These are phyloP conservation scores for Euryodendron excelsum DNA, from an alignment of 148 eudicot species.

Conservation along the genomic window DNA sequence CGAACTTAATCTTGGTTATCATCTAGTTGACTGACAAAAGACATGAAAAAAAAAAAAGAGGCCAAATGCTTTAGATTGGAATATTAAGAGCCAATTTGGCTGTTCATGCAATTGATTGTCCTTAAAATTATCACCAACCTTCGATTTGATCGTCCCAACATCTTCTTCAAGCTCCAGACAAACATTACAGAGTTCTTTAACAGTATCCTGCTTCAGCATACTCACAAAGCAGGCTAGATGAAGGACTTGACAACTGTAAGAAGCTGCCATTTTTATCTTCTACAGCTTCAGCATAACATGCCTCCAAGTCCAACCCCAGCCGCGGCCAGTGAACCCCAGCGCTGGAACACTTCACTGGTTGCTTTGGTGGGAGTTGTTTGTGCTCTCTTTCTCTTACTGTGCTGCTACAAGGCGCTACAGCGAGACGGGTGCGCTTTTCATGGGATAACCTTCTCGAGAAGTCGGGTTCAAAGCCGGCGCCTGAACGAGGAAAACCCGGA, in stretches of 20 bases:
- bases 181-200: too few relatives aligned
- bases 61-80: neutral
- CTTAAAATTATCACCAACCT: constrained; percentile 13
- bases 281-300: constrained; percentile 13
- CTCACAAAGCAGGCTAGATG: too few relatives aligned
- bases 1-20: too few relatives aligned
- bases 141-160: constrained; percentile 3
- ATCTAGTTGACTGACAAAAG: too few relatives aligned
- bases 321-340: constrained; percentile 13
- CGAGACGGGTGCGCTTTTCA: constrained; percentile 15
- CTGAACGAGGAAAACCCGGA: constrained; percentile 25
- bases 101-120: neutral
- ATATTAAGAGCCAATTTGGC: constrained; percentile 10
- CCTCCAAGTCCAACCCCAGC: constrained; percentile 21
- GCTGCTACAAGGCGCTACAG: constrained; percentile 21
- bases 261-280: too few relatives aligned
- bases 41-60: neutral
- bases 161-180: neutral
- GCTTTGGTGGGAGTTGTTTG: constrained; percentile 22
- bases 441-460: constrained; percentile 2
- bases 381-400: constrained; percentile 22
- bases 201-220: too few relatives aligned
- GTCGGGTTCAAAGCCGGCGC: constrained; percentile 6
- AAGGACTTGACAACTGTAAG: too few relatives aligned
- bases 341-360: constrained; percentile 32